Base-by-base conservation (phyloP, 805 yeast genomes). In the Zygoascus tannicola region DNA sequence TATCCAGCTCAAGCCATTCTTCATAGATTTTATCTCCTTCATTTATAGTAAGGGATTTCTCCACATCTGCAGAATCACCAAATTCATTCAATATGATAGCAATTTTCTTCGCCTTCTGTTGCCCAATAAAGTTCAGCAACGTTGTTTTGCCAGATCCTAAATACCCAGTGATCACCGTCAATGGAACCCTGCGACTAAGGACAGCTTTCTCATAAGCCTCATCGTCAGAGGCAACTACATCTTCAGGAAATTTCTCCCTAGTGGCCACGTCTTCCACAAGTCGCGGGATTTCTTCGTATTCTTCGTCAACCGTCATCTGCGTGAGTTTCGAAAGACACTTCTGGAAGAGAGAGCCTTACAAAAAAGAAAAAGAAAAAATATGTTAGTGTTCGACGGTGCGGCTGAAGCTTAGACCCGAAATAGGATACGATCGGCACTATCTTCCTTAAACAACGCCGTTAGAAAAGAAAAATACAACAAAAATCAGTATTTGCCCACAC, bases 1-100 rank as follows among this genome's bases (percentile, higher is more conserved):
- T 92, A 1, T 96, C 97, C 28, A 92, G 67, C 59, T 92, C 98
- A 2, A 92, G 69, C 98, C 98, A 92, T 57, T 92, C 97, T 55
- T 87, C 85, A 41, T 84, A 81, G 2, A 78, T 66, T 3, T 70
- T 65, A 5, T 68, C 69, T 5, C 73, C 70, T 26, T 72, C 75
- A 41, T 71, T 69, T 7, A 90, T 79, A 0, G 94, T 82, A 45
- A 92, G 71, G 1, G 94, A 75, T 58, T 84, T 83, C 60, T 92
- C 98, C 49, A 92, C 87, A 40, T 80, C 94, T 16, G 86, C 74
- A 0, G 96, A 80, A 60, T 85, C 94, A 12, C 95, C 95, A 68
- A 85, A 85, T 62, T 88, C 65, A 64, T 90, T 90, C 56, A 92
- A 66, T 12, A 92, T 87, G 5, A 92, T 85, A 1, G 98, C 98